Base-by-base conservation (phyloP, 2,329 filamentous ascomycete genomes). In the Dryadomyces quercus-mongolicae region DNA sequence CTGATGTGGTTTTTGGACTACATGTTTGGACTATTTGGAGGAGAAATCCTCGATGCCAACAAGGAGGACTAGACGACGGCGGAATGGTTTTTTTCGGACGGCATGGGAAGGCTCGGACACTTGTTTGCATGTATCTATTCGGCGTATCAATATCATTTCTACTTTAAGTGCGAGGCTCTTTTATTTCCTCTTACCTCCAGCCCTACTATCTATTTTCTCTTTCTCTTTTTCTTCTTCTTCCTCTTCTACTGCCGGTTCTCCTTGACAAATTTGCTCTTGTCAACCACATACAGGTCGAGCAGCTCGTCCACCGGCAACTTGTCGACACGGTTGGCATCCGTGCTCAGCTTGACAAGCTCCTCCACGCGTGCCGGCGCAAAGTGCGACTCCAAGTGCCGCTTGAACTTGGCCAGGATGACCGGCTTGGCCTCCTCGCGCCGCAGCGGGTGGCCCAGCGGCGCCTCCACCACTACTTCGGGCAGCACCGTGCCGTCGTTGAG, bases 401-500 rank as follows among this genome's bases (percentile, higher is more conserved):
- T 86, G 77, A 89, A 98, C 79, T 98, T 98, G 70, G 82, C 84
- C 63, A 97, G 74, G 63, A 98, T 96, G 72, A 95, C 88, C 56
- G 93, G 93, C 81, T 97, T 97, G 63, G 93, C 93, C 80, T 98
- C 93, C 64, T 96, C 91, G 61, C 93, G 80, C 61, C 93, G 80
- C 66, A 93, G 77, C 61, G 86, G 85, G 77, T 98, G 93, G 63
- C 93, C 93, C 44, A 98, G 82, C 55, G 93, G 93, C 56, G 93
- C 92, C 76, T 96, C 91, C 54, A 98, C 87, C 50, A 87, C 86
- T 57, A 94, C 83, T 74, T 98, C 93, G 21, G 92, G 85, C 40
- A 97, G 77, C 10, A 93, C 78, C 49, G 90, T 95, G 64, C 93
- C 93, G 68, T 97, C 92, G 70, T 95, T 93, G 62, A 98, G 79